Evolutionary conservation across 345 rosid genomes (phyloP).

Genomic region (Gossypium bickii): DNA sequence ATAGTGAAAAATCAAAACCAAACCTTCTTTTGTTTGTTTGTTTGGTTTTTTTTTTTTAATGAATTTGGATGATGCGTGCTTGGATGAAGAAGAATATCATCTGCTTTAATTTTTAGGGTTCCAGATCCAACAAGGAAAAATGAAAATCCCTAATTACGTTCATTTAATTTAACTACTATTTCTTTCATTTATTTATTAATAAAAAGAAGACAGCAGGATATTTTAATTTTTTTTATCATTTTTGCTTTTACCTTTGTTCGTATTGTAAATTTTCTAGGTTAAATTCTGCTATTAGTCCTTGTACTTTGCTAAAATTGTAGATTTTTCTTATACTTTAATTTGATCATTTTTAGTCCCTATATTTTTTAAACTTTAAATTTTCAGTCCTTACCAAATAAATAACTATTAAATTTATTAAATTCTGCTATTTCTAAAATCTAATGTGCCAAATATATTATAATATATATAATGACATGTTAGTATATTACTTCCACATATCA

Average conservation of each 20-base stretch:
- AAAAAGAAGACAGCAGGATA: background rate
- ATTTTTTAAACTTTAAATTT: too few relatives aligned
- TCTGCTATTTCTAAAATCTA: too few relatives aligned
- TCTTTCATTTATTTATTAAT: background rate
- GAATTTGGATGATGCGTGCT: background rate
- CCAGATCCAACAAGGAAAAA: background rate
- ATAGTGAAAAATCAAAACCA: background rate
- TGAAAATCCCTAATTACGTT: background rate
- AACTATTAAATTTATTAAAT: too few relatives aligned
- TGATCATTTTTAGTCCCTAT: too few relatives aligned
- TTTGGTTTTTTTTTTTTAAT: background rate
- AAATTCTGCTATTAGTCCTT: too few relatives aligned
- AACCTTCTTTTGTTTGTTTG: background rate
- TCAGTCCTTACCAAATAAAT: too few relatives aligned
- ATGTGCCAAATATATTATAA: too few relatives aligned
- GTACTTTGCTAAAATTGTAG: too few relatives aligned
- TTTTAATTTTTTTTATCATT: background rate
- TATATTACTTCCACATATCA: too few relatives aligned
- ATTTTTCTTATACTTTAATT: too few relatives aligned
- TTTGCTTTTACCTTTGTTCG: background rate
- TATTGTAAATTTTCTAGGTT: background rate
- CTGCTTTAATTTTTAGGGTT: background rate
- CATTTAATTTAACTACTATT: background rate
- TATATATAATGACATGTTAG: too few relatives aligned
- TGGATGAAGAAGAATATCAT: constrained; percentile 1